Evolutionary conservation across 345 rosid genomes (phyloP).

Genomic region (sweet orange (Citrus sinensis)): DVS_A1.0 CM039169.1:2150001-2150500

Average conservation of each 20-base stretch:
- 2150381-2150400: neutral
- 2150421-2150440: neutral
- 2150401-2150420: neutral
- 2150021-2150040: slow-evolving; percentile 78
- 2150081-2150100: neutral
- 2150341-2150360: neutral
- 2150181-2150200: neutral
- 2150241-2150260: neutral
- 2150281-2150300: neutral
- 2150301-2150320: neutral
- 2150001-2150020: slow-evolving; percentile 86
- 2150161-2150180: neutral
- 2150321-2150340: neutral
- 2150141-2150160: neutral
- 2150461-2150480: neutral
- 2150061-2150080: slow-evolving; percentile 40
- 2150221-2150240: neutral
- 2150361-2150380: neutral
- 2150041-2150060: slow-evolving; percentile 46
- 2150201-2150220: neutral
- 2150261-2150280: neutral
- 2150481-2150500: neutral
- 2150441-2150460: neutral
- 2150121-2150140: neutral
- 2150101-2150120: neutral